Conservation (phyloP, 768 basidiomycete genomes). For the Phanerochaete carnosa region DNA sequence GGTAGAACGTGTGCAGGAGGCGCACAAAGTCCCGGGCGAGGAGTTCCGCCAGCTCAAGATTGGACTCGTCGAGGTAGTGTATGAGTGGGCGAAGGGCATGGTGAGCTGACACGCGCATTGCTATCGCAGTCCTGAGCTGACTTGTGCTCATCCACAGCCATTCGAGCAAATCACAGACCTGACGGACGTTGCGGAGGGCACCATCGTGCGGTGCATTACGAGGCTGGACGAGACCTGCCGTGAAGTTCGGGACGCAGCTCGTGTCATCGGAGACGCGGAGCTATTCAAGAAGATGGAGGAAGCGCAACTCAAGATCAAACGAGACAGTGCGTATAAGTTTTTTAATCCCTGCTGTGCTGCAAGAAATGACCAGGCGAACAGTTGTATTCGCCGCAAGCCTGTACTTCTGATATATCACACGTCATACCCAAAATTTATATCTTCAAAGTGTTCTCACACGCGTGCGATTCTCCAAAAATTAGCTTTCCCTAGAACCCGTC, state of each 20-base stretch:
- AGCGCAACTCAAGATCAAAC: constrained; percentile 87
- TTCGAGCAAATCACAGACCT: constrained; percentile 91
- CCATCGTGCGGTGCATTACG: constrained; percentile 94
- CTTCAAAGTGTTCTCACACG: neutral
- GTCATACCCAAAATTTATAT: neutral
- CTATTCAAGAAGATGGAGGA: constrained; percentile 99
- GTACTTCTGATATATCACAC: constrained; percentile 54
- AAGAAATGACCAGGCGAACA: constrained; percentile 23
- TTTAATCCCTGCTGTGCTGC: neutral
- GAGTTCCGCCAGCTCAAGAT: constrained; percentile 84
- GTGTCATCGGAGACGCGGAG: constrained; percentile 94
- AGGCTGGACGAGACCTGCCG: constrained; percentile 95
- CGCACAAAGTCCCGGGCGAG: constrained; percentile 72
- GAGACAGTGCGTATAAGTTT: constrained; percentile 74
- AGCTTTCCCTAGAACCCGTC: neutral
- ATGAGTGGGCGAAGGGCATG: constrained; percentile 99
- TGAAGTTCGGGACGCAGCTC: constrained; percentile 94
- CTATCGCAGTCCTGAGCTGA: neutral
- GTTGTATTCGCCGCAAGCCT: constrained; percentile 86
- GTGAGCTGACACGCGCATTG: constrained; percentile 41
- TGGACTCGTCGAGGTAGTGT: constrained; percentile 93
- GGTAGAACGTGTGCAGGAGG: constrained; percentile 77
- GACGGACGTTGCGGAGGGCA: constrained; percentile 95
- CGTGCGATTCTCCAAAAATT: neutral
- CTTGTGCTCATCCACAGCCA: constrained; percentile 48